Evolutionary conservation across 345 rosid genomes (phyloP), one percentile per base, ranked within the genome.

Genomic region (Euphorbia pulcherrima): DNA sequence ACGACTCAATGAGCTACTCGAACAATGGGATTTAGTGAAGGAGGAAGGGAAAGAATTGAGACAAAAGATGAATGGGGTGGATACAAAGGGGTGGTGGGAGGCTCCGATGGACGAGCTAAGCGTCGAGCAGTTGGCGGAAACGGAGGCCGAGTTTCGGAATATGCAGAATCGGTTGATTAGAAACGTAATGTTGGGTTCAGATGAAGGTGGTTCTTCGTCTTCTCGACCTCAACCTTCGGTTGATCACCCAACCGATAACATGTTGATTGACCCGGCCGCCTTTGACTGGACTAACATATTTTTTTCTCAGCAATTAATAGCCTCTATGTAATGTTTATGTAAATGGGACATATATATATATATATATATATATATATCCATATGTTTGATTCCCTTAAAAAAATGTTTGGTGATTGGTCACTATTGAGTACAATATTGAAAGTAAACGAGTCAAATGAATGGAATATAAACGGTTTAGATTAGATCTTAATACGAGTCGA

Each of bases 81-180:
- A 60, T 2, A 24, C 20, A 12, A 62, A 23, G 4, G 35, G 18
- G 1, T 37, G 64, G 64, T 60, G 48, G 27, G 64, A 37, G 12
- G 41, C 65, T 9, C 65, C 51, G 2, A 41, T 40, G 14, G 65
- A 62, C 8, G 65, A 62, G 65, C 51, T 37, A 2, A 62, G 7
- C 13, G n/a, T 62, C 10, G 11, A n/a, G 24, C 33, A 40, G 8
- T 16, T 62, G 33, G 26, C 24, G 0, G 33, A 62, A 40, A 23
- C 41, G 51, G 65, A 62, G 30, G n/a, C 52, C 14, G 20, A 47
- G 5, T 61, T 4, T 21, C 10, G 5, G 16, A 44, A 61, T 0
- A 12, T 37, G 11, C 13, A 8, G 13, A 61, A 3, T 0, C 39
- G 5, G 6, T 61, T 61, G 5, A 5, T 39, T 17, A 61, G 12